phyloP scores from a whole-genome alignment of 495 filamentous ascomycete species.

The Aspergillus homomorphus region DNA sequence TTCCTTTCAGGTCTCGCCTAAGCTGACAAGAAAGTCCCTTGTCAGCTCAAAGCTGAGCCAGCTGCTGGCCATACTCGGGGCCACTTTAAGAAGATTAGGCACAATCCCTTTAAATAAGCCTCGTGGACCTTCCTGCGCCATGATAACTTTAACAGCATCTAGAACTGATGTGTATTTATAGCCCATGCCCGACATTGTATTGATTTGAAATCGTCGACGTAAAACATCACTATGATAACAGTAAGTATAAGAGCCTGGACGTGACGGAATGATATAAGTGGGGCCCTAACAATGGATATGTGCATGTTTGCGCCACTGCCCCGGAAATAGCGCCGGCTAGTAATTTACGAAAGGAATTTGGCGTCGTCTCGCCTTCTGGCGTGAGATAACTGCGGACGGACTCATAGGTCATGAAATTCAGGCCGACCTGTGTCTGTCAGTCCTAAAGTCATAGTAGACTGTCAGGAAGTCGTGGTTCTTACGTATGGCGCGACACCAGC shows the following conservation, averaged over 20 bases:
- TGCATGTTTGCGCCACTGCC: slow-evolving; percentile 95
- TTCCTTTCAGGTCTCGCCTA: slow-evolving; percentile 47
- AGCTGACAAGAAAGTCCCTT: slow-evolving; percentile 72
- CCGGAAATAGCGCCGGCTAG: slow-evolving; percentile 87
- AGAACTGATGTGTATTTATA: slow-evolving; percentile 87
- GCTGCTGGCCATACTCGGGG: slow-evolving; percentile 96
- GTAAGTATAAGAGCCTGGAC: slow-evolving; percentile 11
- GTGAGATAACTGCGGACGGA: slow-evolving; percentile 80
- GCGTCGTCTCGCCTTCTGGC: slow-evolving; percentile 82
- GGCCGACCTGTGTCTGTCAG: slow-evolving; percentile 62
- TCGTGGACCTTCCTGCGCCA: slow-evolving; percentile 69
- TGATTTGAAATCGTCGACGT: slow-evolving; percentile 95
- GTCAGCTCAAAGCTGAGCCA: slow-evolving; percentile 97
- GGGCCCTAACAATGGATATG: slow-evolving; percentile 88
- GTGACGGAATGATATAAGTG: neutral
- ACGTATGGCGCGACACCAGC: slow-evolving; percentile 96
- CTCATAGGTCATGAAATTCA: slow-evolving; percentile 99
- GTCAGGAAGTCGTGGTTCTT: slow-evolving; percentile 30
- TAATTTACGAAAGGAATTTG: slow-evolving; percentile 74
- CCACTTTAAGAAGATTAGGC: slow-evolving; percentile 93
- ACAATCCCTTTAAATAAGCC: slow-evolving; percentile 92
- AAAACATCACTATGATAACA: slow-evolving; percentile 70
- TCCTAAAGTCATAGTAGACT: slow-evolving; percentile 18
- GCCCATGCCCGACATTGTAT: slow-evolving; percentile 98
- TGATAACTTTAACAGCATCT: slow-evolving; percentile 78